phyloP scores from a whole-genome alignment of 495 filamentous ascomycete species.

The Penicillium coffeae region DNA sequence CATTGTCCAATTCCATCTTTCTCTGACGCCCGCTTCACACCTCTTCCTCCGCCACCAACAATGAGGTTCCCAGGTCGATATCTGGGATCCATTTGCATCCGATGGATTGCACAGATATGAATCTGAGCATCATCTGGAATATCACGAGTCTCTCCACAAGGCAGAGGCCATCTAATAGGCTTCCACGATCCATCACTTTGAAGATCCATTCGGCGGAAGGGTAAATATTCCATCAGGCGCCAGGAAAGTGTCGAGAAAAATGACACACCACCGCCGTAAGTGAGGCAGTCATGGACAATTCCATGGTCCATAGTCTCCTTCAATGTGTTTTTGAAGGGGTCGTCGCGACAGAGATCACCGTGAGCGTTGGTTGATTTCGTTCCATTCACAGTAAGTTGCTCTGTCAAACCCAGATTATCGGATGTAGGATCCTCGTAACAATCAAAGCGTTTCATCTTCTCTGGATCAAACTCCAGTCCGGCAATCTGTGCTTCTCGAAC shows the following conservation, averaged over 20 bases:
- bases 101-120: constrained; percentile 63
- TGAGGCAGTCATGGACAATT: constrained; percentile 66
- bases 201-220: constrained; percentile 74
- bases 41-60: constrained; percentile 68
- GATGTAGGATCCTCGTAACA: constrained; percentile 39
- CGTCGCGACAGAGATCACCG: background rate
- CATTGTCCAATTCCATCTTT: constrained; percentile 62
- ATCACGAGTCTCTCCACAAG: constrained; percentile 69
- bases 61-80: constrained; percentile 77
- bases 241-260: constrained; percentile 56
- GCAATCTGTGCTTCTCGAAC: constrained; percentile 68
- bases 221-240: constrained; percentile 76
- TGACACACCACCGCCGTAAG: constrained; percentile 56
- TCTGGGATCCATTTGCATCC: constrained; percentile 56
- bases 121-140: constrained; percentile 64
- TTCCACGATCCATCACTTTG: constrained; percentile 67
- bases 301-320: constrained; percentile 33
- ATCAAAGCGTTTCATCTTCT: constrained; percentile 60
- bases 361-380: background rate
- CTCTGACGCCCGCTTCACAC: constrained; percentile 51
- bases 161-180: constrained; percentile 69
- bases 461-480: constrained; percentile 62
- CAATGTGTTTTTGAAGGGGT: constrained; percentile 7
- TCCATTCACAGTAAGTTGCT: background rate
- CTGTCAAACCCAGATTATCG: background rate